phyloP scores from a whole-genome alignment of 805 yeast species.

The Zygotorulaspora sp. region DNA sequence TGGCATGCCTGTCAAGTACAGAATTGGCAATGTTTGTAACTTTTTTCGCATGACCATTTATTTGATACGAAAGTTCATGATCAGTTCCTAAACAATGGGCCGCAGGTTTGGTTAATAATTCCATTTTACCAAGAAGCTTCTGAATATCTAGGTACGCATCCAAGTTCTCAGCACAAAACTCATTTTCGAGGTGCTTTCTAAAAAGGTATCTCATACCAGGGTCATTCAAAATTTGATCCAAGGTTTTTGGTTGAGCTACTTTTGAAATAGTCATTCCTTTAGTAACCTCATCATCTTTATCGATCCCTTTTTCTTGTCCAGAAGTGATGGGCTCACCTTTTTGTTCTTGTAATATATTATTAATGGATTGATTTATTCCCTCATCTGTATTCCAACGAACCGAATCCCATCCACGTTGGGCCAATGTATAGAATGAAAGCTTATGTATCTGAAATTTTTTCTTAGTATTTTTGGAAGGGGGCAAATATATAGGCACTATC shows the following conservation, averaged over 20 bases:
- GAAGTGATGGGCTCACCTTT: not conserved
- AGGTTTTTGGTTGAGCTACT: constrained; percentile 9
- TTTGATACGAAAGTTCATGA: constrained; percentile 18
- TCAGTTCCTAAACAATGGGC: constrained; percentile 23
- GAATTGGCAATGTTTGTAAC: constrained; percentile 34
- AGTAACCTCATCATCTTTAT: not conserved
- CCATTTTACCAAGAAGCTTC: constrained; percentile 46
- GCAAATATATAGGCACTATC: constrained; percentile 41
- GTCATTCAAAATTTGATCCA: constrained; percentile 51
- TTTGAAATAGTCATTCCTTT: not conserved
- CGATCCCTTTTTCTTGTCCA: not conserved
- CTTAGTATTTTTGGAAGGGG: constrained; percentile 36
- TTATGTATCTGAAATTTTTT: constrained; percentile 34
- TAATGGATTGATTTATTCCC: constrained; percentile 6
- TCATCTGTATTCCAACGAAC: constrained; percentile 28
- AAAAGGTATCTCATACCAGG: constrained; percentile 73
- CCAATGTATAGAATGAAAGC: constrained; percentile 42
- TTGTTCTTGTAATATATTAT: constrained; percentile 1
- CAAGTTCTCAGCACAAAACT: constrained; percentile 70
- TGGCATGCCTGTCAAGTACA: constrained; percentile 43
- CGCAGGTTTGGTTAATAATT: constrained; percentile 40
- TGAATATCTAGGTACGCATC: constrained; percentile 61
- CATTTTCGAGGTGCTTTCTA: constrained; percentile 57
- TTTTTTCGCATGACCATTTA: constrained; percentile 14
- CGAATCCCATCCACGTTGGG: constrained; percentile 40